Conservation (phyloP, 2,329 filamentous ascomycete species). For the Diaporthe citriasiana region DNA sequence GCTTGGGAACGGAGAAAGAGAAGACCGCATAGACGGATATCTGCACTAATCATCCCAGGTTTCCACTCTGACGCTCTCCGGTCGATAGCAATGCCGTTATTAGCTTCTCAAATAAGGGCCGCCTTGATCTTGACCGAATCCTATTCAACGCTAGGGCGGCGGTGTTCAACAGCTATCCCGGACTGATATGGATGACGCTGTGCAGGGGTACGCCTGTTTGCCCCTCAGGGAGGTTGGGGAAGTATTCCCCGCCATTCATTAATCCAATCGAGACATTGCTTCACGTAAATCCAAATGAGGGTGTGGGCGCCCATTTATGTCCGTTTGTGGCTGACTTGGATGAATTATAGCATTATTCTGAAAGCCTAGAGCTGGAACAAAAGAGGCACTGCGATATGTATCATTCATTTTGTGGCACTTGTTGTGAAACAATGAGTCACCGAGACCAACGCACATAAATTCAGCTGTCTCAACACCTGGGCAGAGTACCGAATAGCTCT, state of each 20-base stretch:
- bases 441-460: no score
- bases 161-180: neutral
- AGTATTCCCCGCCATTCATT: neutral
- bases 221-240: neutral
- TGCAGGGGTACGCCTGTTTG: conserved; percentile 2
- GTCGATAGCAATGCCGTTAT: conserved; percentile 4
- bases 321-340: neutral
- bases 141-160: neutral
- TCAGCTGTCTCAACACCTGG: no score
- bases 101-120: neutral
- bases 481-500: neutral
- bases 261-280: neutral
- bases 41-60: neutral
- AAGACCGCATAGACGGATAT: neutral
- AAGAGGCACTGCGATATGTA: neutral
- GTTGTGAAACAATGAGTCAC: no score
- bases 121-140: neutral
- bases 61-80: neutral
- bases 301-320: neutral
- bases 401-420: neutral
- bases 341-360: neutral
- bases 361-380: neutral
- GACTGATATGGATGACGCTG: no score
- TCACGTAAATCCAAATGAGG: neutral
- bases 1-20: neutral